phyloP scores from a whole-genome alignment of 2,329 filamentous ascomycete genomes.

The Botrytis deweyae region DNA sequence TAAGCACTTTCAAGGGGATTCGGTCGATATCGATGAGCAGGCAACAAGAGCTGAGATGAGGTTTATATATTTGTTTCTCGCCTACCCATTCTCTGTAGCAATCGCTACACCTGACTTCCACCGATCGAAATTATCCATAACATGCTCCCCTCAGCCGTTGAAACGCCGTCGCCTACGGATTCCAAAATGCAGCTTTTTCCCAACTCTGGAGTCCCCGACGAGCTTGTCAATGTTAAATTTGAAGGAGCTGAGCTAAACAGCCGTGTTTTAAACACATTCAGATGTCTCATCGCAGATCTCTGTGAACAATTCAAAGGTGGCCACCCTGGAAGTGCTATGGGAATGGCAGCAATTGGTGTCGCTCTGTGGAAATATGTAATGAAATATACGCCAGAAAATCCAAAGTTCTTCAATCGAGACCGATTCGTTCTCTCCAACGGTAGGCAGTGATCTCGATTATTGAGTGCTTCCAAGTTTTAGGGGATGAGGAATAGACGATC shows the following conservation, averaged over 20 bases:
- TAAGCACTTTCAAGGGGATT: no score
- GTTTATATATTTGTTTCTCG: neutral
- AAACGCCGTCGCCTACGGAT: neutral
- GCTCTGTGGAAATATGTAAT: slow-evolving; percentile 46
- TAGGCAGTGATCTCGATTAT: slow-evolving; percentile 22
- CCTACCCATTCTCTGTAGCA: no score
- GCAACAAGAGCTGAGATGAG: no score
- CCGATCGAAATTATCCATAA: no score
- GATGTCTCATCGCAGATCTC: slow-evolving; percentile 60
- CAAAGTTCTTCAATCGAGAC: slow-evolving; percentile 46
- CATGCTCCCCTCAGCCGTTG: neutral
- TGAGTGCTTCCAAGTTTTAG: neutral
- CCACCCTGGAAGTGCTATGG: slow-evolving; percentile 60
- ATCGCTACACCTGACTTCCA: no score
- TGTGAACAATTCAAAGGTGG: slow-evolving; percentile 70
- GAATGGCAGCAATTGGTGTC: slow-evolving; percentile 53
- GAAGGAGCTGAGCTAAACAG: neutral
- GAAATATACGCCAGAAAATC: slow-evolving; percentile 43
- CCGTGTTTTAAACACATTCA: neutral
- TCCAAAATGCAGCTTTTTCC: neutral
- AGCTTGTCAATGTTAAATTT: neutral
- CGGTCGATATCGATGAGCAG: no score
- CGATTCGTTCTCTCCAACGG: slow-evolving; percentile 48
- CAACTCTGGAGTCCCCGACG: neutral
- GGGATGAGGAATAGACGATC: no score